Base-by-base conservation (phyloP, 2,329 filamentous ascomycete genomes). In the Proliferodiscus dingleyae region DNA sequence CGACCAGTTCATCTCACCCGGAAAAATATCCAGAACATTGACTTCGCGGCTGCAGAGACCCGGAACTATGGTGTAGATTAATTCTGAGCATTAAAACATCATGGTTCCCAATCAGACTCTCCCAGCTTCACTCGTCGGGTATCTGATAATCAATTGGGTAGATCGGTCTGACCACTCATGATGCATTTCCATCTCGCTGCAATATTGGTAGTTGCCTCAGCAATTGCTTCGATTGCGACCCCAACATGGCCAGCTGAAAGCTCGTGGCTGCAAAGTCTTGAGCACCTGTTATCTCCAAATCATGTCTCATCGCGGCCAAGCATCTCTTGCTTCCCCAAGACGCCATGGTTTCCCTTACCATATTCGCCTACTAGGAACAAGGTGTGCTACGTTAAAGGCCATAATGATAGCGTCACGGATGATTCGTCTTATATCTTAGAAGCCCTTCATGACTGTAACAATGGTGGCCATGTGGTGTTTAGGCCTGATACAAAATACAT, bases 381-480 rank as follows among this genome's bases (percentile, higher is more conserved):
- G 38, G 49, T 49, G 13, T 62, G 49, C 47, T 59, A 61, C 32
- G 56, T 62, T 5, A 43, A 57, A n/a, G 56, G 54, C 37, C 41
- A 60, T 34, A 52, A 53, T 34, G 53, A 61, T 22, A 49, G 56
- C 28, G 44, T 48, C 28, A 53, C 49, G 13, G 61, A 64, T 53
- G 65, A 68, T 44, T 62, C 64, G 0, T 54, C 65, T 0, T 70
- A 72, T 45, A 75, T 84, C 40, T 53, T 83, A 7, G 61, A 68
- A 1, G 78, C 80, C 0, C 64, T 83, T 45, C 66, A 79, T 36
- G 57, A 70, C 30, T 83, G 80, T 62, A 83, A 83, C 56, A 68
- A 78, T 53, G 79, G 79, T 13, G 80, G 80, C 2, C 73, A 74
- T 52, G 77, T 82, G 2, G 77, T 83, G 37, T 68, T 69, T 38